Evolutionary conservation across 2,329 filamentous ascomycete genomes (phyloP).

Genomic region (Calonectria fujianensis): DNA sequence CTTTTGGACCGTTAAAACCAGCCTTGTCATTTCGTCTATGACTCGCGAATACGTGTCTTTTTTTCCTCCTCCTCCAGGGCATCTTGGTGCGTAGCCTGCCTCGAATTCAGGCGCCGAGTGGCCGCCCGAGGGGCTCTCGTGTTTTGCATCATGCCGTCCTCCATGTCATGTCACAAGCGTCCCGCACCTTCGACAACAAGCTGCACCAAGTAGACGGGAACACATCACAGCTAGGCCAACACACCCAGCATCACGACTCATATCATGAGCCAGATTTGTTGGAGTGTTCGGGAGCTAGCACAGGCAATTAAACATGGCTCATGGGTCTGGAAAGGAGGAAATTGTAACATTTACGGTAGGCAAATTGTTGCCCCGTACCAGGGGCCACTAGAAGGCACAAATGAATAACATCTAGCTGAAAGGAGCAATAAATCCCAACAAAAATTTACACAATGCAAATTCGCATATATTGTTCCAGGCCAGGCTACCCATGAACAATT

Average conservation of each 20-base stretch:
- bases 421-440: not conserved
- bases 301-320: slow-evolving; percentile 1
- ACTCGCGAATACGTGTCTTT: slow-evolving; percentile 24
- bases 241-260: not conserved
- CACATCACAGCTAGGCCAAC: not conserved
- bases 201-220: slow-evolving; percentile 3
- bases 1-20: slow-evolving; percentile 24
- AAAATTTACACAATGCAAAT: not conserved
- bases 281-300: not conserved
- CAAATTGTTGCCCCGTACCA: slow-evolving; percentile 9
- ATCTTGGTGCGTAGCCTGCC: not conserved
- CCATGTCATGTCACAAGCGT: slow-evolving; percentile 13
- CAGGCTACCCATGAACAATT: not conserved
- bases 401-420: not conserved
- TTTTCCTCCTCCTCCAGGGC: not conserved
- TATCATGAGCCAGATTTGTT: not conserved
- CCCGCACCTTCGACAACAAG: not conserved
- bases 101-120: not conserved
- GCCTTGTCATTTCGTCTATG: slow-evolving; percentile 34
- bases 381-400: not conserved
- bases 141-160: slow-evolving; percentile 5
- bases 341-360: not conserved
- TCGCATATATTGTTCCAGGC: not conserved
- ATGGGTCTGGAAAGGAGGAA: slow-evolving; percentile 3
- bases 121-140: not conserved